Conservation (phyloP, 2,329 filamentous ascomycete species). For the Colletotrichum tamarilloi region DNA sequence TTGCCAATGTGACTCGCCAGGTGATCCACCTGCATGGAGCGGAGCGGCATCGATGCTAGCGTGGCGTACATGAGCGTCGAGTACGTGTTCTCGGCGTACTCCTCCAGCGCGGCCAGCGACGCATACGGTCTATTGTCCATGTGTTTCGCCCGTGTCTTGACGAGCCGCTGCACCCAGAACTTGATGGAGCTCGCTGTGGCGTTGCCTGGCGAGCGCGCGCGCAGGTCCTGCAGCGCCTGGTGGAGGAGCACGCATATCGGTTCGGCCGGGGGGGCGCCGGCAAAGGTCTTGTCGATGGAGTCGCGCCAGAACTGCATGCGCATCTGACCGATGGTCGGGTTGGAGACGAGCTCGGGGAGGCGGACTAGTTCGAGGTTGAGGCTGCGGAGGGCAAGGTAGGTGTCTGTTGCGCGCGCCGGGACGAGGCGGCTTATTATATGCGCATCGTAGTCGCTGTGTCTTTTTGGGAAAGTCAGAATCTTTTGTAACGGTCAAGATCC, state of each 20-base stretch:
- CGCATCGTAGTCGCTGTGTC: conserved; percentile 89
- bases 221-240: conserved; percentile 74
- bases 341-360: conserved; percentile 90
- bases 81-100: conserved; percentile 95
- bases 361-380: conserved; percentile 93
- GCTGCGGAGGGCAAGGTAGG: conserved; percentile 89
- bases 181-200: conserved; percentile 65
- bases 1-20: conserved; percentile 96
- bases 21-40: conserved; percentile 89
- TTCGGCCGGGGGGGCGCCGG: conserved; percentile 84
- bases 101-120: conserved; percentile 79
- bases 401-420: conserved; percentile 77
- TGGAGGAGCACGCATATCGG: conserved; percentile 89
- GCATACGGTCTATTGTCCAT: conserved; percentile 87
- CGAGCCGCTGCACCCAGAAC: conserved; percentile 81
- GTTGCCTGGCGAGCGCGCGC: conserved; percentile 46
- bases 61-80: conserved; percentile 92
- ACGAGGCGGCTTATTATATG: conserved; percentile 89
- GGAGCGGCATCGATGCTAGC: conserved; percentile 80
- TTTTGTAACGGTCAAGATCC: neutral
- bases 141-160: conserved; percentile 84
- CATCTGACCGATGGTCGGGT: conserved; percentile 85
- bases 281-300: conserved; percentile 80
- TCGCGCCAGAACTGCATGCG: conserved; percentile 97
- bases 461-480: conserved; percentile 48